phyloP scores from a whole-genome alignment of 1,139 yeast species.

The Suhomyces bokatorum region DNA sequence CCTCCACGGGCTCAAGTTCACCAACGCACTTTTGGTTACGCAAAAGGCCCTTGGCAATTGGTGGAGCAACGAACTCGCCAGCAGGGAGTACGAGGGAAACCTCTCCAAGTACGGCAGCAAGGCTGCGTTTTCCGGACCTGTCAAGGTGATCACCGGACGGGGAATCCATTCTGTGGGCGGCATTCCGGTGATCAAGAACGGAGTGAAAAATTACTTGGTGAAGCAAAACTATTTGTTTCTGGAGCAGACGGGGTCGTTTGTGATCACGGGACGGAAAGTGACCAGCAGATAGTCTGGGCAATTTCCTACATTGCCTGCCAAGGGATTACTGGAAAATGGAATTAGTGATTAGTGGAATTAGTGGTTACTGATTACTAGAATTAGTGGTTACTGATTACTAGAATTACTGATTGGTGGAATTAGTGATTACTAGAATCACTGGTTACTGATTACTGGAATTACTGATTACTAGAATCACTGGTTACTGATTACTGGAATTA shows the following conservation, averaged over 20 bases:
- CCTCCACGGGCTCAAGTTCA: conserved; percentile 50
- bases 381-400: no score
- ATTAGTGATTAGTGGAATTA: no score
- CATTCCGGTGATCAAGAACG: conserved; percentile 41
- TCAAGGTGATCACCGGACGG: conserved; percentile 56
- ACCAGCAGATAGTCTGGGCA: neutral
- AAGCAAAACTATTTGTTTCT: conserved; percentile 38
- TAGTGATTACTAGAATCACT: no score
- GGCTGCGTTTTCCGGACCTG: conserved; percentile 36
- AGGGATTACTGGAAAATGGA: no score
- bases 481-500: no score
- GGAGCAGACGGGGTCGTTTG: conserved; percentile 48
- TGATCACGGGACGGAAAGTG: conserved; percentile 24
- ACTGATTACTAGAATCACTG: no score
- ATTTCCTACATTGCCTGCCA: no score
- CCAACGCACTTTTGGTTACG: conserved; percentile 43
- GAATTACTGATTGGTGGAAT: no score
- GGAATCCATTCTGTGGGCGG: conserved; percentile 64
- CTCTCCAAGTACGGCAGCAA: conserved; percentile 29
- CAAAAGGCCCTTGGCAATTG: conserved; percentile 40
- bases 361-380: no score
- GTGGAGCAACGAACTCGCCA: conserved; percentile 54
- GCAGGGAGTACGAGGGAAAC: conserved; percentile 42
- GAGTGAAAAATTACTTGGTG: conserved; percentile 38
- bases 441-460: no score